These are phyloP conservation scores for Thymus mandschuricus DNA, from an alignment of 257 asterid species.

Conservation along the genomic window DNA sequence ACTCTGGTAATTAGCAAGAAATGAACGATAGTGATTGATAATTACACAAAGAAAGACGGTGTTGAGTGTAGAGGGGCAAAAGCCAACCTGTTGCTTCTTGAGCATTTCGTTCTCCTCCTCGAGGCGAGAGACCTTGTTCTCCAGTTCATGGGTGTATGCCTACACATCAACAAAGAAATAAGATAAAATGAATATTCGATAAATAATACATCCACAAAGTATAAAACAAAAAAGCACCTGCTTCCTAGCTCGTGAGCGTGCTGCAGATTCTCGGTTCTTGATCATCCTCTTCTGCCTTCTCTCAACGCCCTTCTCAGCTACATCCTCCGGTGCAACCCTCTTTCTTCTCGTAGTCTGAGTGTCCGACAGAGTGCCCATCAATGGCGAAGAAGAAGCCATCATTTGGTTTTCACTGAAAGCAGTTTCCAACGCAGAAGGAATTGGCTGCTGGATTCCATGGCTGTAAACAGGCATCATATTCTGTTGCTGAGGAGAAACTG, in stretches of 20 bases:
- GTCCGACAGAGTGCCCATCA: constrained; percentile 71
- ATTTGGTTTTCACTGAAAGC: constrained; percentile 59
- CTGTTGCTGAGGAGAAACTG: constrained; percentile 42
- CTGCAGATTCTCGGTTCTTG: constrained; percentile 96
- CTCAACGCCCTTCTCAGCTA: constrained; percentile 75
- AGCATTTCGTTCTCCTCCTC: constrained; percentile 91
- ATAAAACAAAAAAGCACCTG: constrained; percentile 53
- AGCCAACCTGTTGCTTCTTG: constrained; percentile 64
- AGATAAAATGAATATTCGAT: constrained; percentile 8
- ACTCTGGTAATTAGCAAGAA: neutral
- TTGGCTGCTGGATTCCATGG: constrained; percentile 57
- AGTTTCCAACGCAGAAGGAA: constrained; percentile 55
- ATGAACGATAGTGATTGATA: neutral
- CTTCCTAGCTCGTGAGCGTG: constrained; percentile 96
- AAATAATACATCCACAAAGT: neutral
- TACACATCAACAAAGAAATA: constrained; percentile 33
- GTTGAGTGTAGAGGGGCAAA: constrained; percentile 10
- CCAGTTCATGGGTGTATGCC: constrained; percentile 92
- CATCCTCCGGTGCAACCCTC: constrained; percentile 56
- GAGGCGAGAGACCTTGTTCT: constrained; percentile 73
- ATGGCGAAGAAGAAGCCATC: constrained; percentile 56
- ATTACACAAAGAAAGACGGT: neutral
- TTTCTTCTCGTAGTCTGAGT: constrained; percentile 68
- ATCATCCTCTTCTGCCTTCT: constrained; percentile 99
- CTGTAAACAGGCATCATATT: constrained; percentile 49